Base-by-base conservation (phyloP, 2,329 filamentous ascomycete genomes). In the Fusarium sp. region DNA sequence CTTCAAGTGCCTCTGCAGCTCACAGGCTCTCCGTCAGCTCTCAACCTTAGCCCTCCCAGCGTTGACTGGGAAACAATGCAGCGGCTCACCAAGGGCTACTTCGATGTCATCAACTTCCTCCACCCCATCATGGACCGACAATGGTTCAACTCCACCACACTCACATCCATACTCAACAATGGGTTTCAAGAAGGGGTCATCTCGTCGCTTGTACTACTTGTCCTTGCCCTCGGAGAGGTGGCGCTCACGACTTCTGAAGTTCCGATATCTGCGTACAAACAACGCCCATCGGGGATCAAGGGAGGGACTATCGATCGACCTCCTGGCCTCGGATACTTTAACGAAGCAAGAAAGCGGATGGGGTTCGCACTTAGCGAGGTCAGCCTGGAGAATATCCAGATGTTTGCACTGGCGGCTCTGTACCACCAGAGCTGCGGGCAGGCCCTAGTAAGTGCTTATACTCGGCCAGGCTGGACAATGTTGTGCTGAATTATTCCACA, bases 51-150 rank as follows among this genome's bases (percentile, higher is more conserved):
- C 16, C 65, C 67, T 7, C 68, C 77, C 3, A 75, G 70, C 27
- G 72, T 90, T 56, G 84, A 82, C 14, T 85, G 85, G 78, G 86
- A 88, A 7, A 82, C 82, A 4, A 87, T 91, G 80, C 84, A 86
- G 66, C 81, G 82, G 27, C 82, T 89, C 40, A 84, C 85, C 66
- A 87, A 87, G 57, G 84, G 85, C 0, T 92, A 89, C 75, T 92
- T 92, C 76, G 86, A 89, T 73, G 87, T 85, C 2, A 89, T 89
- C 80, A 91, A 91, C 75, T 82, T 89, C 14, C 76, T 90, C 16
- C 87, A 87, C 73, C 90, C 90, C 0, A 85, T 92, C 40, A 82
- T 92, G 75, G 88, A 91, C 70, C 83, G 87, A n/a, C 85, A 88
- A 36, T 81, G 80, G 24, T 92, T 91, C 77, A 81, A 85, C 70